These are phyloP conservation scores for Neurospora sp. DNA, from an alignment of 495 filamentous ascomycete species.

Conservation along the genomic window DNA sequence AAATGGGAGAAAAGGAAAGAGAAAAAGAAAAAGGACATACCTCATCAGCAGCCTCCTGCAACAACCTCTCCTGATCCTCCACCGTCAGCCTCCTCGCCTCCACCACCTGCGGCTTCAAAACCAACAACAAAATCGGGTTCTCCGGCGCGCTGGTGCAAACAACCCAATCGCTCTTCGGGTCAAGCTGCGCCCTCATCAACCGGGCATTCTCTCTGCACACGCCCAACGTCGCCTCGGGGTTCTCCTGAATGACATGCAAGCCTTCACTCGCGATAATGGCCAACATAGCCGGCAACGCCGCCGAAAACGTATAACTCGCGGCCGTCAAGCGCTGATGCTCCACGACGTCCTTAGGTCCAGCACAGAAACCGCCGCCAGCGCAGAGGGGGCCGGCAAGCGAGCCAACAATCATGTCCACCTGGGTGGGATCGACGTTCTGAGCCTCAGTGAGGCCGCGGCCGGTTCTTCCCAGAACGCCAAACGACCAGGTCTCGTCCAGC, in stretches of 20 bases:
- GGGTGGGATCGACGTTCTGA: conserved; percentile 83
- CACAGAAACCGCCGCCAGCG: conserved; percentile 92
- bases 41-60: conserved; percentile 92
- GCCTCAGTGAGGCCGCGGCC: conserved; percentile 90
- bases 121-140: conserved; percentile 77
- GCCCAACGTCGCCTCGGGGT: conserved; percentile 58
- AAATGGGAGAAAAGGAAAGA: not conserved
- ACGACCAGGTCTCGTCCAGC: conserved; percentile 94
- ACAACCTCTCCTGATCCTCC: conserved; percentile 71
- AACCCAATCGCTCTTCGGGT: conserved; percentile 91
- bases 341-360: conserved; percentile 77
- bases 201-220: conserved; percentile 73
- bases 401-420: conserved; percentile 93
- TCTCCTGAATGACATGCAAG: conserved; percentile 70
- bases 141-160: conserved; percentile 67
- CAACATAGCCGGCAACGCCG: conserved; percentile 84
- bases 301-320: conserved; percentile 86
- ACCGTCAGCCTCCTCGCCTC: conserved; percentile 53
- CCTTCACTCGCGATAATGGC: conserved; percentile 92
- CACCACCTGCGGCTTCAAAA: conserved; percentile 77
- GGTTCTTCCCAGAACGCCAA: conserved; percentile 83
- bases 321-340: conserved; percentile 91
- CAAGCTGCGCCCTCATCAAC: conserved; percentile 74
- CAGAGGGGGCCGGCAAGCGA: conserved; percentile 84
- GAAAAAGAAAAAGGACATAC: conserved; percentile 34